These are phyloP conservation scores for Babesia gibsoni DNA, from an alignment of 169 alveolate genomes.

Conservation along the genomic window DNA sequence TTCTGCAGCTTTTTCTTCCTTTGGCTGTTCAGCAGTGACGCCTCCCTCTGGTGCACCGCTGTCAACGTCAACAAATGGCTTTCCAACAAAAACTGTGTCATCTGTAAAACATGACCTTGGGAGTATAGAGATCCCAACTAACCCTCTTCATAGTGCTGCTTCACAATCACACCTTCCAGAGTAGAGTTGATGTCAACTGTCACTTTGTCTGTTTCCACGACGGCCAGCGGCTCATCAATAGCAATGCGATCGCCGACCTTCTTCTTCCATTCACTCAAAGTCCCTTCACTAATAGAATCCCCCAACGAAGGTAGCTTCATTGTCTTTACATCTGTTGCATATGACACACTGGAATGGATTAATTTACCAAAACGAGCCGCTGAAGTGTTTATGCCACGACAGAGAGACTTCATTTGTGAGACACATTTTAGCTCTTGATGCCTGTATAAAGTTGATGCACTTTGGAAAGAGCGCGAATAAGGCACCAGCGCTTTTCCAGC, in stretches of 20 bases:
- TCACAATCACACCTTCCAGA: conserved; percentile 74
- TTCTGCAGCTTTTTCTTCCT: neutral
- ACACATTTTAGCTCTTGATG: too few species aligned
- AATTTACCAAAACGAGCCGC: too few species aligned
- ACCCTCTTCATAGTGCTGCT: conserved; percentile 57
- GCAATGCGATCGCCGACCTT: conserved; percentile 86
- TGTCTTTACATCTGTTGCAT: conserved; percentile 47
- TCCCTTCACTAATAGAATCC: conserved; percentile 86
- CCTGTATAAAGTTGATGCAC: too few species aligned
- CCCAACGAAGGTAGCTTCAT: conserved; percentile 81
- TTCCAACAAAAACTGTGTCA: conserved; percentile 85
- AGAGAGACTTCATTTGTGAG: too few species aligned
- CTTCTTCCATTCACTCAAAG: conserved; percentile 78
- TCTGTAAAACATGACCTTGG: conserved; percentile 71
- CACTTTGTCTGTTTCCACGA: conserved; percentile 94
- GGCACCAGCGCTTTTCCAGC: too few species aligned
- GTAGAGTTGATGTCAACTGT: conserved; percentile 89
- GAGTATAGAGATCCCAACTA: neutral
- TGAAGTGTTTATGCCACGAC: too few species aligned
- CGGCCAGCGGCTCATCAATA: conserved; percentile 89
- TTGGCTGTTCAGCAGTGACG: neutral
- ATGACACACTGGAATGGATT: too few species aligned
- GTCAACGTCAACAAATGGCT: conserved; percentile 83
- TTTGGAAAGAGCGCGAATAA: neutral
- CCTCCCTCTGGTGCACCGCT: conserved; percentile 70